Evolutionary conservation across 2,329 filamentous ascomycete genomes (phyloP).

Genomic region (Zasmidium cellare): DNA sequence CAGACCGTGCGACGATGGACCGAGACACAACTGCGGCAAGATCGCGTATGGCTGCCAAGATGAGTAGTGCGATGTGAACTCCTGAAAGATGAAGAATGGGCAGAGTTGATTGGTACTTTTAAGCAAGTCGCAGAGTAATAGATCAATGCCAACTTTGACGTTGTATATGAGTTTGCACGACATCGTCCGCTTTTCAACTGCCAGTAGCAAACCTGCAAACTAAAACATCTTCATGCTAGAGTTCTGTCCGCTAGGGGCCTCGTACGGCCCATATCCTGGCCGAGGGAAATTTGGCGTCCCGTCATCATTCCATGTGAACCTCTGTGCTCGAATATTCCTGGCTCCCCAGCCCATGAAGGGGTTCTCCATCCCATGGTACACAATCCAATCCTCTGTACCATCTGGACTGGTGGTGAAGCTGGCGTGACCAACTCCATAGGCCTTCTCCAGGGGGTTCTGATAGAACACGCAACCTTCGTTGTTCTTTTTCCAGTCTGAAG

Average conservation of each 20-base stretch:
- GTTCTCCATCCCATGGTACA: conserved; percentile 55
- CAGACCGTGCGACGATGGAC: neutral
- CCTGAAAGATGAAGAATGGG: too few species aligned
- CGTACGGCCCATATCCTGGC: conserved; percentile 52
- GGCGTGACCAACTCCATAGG: conserved; percentile 53
- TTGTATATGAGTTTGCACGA: too few species aligned
- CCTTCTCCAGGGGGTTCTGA: conserved; percentile 46
- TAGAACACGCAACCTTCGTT: conserved; percentile 51
- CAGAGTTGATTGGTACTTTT: too few species aligned
- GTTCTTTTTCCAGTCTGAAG: conserved; percentile 50
- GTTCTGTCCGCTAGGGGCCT: conserved; percentile 43
- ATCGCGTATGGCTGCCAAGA: neutral
- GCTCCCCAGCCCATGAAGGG: conserved; percentile 50
- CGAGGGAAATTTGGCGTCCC: conserved; percentile 49
- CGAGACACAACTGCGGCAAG: neutral
- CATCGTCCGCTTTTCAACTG: too few species aligned
- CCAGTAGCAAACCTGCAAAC: neutral
- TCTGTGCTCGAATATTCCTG: conserved; percentile 51
- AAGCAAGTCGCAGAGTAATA: too few species aligned
- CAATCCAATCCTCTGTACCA: conserved; percentile 51
- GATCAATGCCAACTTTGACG: too few species aligned
- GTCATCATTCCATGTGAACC: conserved; percentile 50
- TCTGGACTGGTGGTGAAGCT: conserved; percentile 53
- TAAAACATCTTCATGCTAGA: conserved; percentile 40
- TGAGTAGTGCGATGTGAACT: neutral